phyloP scores from a whole-genome alignment of 2,329 filamentous ascomycete genomes.

The Penicillium sp. region DNA sequence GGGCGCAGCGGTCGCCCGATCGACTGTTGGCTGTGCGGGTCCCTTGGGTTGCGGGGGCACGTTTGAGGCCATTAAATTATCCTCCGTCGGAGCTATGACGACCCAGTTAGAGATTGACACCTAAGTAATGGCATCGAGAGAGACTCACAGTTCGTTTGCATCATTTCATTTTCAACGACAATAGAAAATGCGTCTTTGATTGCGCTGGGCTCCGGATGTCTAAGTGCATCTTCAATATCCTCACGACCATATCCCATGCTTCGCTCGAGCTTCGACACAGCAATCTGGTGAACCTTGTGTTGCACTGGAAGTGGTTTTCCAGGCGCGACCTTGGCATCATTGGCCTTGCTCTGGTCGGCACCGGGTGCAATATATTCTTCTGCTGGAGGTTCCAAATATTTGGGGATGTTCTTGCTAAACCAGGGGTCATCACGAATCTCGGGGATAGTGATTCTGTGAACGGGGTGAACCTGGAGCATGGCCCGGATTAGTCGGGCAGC shows the following conservation, averaged over 20 bases:
- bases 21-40: constrained; percentile 32
- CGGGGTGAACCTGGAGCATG: constrained; percentile 94
- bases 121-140: not conserved
- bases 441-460: constrained; percentile 88
- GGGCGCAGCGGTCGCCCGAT: constrained; percentile 19
- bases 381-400: constrained; percentile 81
- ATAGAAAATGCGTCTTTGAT: constrained; percentile 99
- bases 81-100: constrained; percentile 37
- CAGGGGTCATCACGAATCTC: constrained; percentile 92
- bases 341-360: constrained; percentile 89
- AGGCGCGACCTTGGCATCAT: constrained; percentile 79
- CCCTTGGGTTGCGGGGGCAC: constrained; percentile 17
- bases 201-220: constrained; percentile 88
- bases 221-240: constrained; percentile 91
- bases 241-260: constrained; percentile 96
- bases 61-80: constrained; percentile 31
- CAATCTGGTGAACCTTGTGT: constrained; percentile 86
- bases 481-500: constrained; percentile 75
- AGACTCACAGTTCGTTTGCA: constrained; percentile 86
- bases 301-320: constrained; percentile 76
- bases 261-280: constrained; percentile 93
- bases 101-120: constrained; percentile 9
- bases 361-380: constrained; percentile 94
- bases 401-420: constrained; percentile 84
- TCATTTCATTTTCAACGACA: constrained; percentile 94